A percentile compares a stretch with the other conserved stretches of the same genome.
These are phyloP conservation scores for Kodamaea leandrae DNA, from an alignment of 805 yeast species.

Conservation along the genomic window DNA sequence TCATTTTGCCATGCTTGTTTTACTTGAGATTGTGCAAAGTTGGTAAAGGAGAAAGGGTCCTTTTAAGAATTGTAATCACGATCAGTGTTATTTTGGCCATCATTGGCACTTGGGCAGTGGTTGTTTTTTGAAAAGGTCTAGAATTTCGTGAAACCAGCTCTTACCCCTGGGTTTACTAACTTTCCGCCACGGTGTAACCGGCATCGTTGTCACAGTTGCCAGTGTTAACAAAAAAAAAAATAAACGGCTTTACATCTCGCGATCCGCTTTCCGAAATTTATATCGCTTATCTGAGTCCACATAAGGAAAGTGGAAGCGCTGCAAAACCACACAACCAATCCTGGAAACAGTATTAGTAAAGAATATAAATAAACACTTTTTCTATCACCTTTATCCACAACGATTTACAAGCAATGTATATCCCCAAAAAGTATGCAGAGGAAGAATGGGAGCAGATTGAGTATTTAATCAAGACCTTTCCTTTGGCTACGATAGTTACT, in stretches of 20 bases:
- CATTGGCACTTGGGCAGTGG: conserved; percentile 20
- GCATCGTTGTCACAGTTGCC: no score
- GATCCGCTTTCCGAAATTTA: no score
- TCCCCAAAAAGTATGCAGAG: conserved; percentile 32
- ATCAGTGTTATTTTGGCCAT: conserved; percentile 17
- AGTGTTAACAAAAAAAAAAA: no score
- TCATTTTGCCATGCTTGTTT: conserved; percentile 39
- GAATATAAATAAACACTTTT: no score
- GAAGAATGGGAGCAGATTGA: conserved; percentile 37
- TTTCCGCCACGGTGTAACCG: no score
- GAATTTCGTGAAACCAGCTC: no score
- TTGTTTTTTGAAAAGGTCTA: conserved; percentile 4
- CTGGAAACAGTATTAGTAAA: no score
- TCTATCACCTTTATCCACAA: background rate
- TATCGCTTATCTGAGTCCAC: no score
- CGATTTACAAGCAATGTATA: conserved; percentile 33
- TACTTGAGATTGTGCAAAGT: conserved; percentile 26
- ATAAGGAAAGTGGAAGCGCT: no score
- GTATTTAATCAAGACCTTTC: conserved; percentile 43
- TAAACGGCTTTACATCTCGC: no score
- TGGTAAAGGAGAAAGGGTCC: conserved; percentile 14
- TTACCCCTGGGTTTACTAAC: no score
- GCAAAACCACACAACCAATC: no score
- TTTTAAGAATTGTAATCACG: conserved; percentile 11
- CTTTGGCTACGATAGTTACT: conserved; percentile 53